Evolutionary conservation across 2,329 filamentous ascomycete species (phyloP), one percentile per base, ranked within the genome.

Genomic region (Botrytis squamosa): DNA sequence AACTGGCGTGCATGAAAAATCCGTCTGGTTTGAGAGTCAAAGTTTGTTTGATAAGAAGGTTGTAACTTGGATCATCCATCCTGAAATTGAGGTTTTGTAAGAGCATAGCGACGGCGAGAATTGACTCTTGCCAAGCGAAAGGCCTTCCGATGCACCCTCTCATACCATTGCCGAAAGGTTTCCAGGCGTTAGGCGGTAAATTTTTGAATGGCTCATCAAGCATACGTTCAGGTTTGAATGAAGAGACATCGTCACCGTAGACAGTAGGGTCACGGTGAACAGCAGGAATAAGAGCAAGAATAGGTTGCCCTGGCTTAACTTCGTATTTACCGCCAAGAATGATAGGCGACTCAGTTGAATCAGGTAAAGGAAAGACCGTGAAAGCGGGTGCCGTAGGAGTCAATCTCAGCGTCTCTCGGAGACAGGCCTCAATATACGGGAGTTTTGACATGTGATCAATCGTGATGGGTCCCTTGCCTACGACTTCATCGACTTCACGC

Each of bases 91-190:
- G 93, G 78, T 91, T 92, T 78, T 93, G 92, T 73, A 94, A 84
- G 14, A 93, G 80, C 77, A 92, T 85, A 0, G 90, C 88, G 77
- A 90, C 84, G 22, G 87, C 86, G 1, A 93, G 82, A 10, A 91
- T 80, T 2, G 87, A 85, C 81, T 95, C 93, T 79, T 95, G 92
- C 90, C 90, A 92, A 1, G 92, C 91, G 80, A 95, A 94, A 0
- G 89, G 86, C 1, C 91, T 84, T 6, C 93, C 93, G 75, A 94
- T 94, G 77, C 92, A 95, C 0, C 85, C 90, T 71, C 93, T 84
- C 76, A 87, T 85, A 3, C 92, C 92, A 73, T 93, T 92, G 1
- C 93, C 93, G 77, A 95, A 95, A 9, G 92, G 91, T 82, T 92
- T 92, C 90, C 89, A 92, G 46, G 86, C 86, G 71, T 88, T 88